Evolutionary conservation across 768 basidiomycete species (phyloP), one percentile per base, ranked within the genome.

Genomic region (Polyporus arcularius): DNA sequence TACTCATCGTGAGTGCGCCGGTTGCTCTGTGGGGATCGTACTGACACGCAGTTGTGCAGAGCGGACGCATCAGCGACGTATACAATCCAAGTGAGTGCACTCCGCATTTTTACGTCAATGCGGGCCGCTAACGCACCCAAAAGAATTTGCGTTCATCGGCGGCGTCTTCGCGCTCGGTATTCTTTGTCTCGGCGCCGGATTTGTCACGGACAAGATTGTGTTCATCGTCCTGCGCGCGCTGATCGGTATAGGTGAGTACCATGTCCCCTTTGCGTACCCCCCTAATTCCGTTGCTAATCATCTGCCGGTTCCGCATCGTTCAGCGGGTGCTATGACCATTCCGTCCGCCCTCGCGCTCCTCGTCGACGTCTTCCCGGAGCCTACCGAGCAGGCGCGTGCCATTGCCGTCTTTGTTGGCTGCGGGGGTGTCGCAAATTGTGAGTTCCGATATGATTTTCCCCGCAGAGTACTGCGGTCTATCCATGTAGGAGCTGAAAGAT

Each of bases 321-420:
- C 21, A 26, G 76, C 72, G 8, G 82, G 76, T 4, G 73, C 80
- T 1, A 65, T 80, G 66, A 82, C 76, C 1, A 75, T 80, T 49
- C 79, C 79, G 0, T 76, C 78, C 6, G 78, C 77, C 1, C 65
- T 78, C 21, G 73, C 76, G 39, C 71, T 82, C 26, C 75, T 81
- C 46, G 78, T 83, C 39, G 73, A 76, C 56, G 75, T 81, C 62
- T 83, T 79, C 73, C 75, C 79, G 7, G 75, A 80, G 11, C 74
- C 75, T 7, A 60, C n/a, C 1, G 75, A 77, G 48, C 79, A 82
- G 65, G 73, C 76, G 46, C 74, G 71, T 43, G 81, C 80, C 53
- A 74, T 83, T 26, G 75, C 75, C 3, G 62, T 78, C 0, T 78
- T 82, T 56, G 79, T 78, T 53, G 75, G 79, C n/a, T 73, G 75